These are phyloP conservation scores for Xylaria sp. DNA, from an alignment of 2,329 filamentous ascomycete species.

Conservation along the genomic window DNA sequence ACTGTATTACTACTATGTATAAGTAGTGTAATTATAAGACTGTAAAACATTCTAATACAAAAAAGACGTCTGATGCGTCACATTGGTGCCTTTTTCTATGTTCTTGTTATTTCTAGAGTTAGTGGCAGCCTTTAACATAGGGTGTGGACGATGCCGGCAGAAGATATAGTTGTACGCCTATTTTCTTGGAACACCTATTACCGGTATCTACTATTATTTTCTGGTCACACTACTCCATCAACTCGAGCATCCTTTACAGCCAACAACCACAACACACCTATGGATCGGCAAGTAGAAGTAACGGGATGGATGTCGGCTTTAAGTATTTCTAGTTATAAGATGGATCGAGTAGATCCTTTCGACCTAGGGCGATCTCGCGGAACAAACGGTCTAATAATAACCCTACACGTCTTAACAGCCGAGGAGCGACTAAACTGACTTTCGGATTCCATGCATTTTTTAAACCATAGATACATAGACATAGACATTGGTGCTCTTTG, in stretches of 20 bases:
- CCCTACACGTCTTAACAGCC: conserved; percentile 9
- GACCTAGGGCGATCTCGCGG: not conserved
- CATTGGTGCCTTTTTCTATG: not conserved
- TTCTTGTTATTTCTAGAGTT: not conserved
- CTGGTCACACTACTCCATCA: no score
- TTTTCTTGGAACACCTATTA: no score
- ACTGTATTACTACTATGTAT: conserved; percentile 18
- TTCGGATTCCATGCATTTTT: not conserved
- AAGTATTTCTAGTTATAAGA: not conserved
- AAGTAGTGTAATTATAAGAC: conserved; percentile 1
- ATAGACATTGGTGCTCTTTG: no score
- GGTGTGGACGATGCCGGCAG: no score
- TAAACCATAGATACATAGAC: not conserved
- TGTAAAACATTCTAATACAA: not conserved
- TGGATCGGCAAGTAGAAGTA: not conserved
- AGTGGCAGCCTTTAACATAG: no score
- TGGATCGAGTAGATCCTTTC: not conserved
- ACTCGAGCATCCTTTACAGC: no score
- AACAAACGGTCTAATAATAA: conserved; percentile 5
- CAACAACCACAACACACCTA: not conserved
- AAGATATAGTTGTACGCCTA: no score
- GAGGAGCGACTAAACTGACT: not conserved
- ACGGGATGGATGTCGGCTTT: no score
- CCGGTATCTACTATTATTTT: no score
- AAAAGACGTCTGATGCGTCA: not conserved